phyloP scores from a whole-genome alignment of 2,329 filamentous ascomycete species.

The Aureobasidium uvarum region DNA sequence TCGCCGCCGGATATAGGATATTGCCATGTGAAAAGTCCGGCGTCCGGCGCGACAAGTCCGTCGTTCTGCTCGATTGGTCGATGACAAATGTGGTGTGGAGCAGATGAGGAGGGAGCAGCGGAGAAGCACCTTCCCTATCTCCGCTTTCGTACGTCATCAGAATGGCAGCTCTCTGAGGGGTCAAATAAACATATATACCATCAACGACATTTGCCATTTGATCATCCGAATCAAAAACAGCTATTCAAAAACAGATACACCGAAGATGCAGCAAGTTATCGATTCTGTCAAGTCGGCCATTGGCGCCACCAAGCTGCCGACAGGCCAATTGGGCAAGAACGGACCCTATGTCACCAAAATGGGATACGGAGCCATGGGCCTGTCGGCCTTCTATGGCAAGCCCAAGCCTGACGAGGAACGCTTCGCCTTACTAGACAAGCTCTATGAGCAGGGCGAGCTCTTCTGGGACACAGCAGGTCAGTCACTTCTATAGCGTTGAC shows the following conservation, averaged over 20 bases:
- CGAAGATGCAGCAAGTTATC: constrained; percentile 29
- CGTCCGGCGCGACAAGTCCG: neutral
- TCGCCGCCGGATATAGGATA: neutral
- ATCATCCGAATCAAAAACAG: neutral
- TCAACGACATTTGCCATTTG: neutral
- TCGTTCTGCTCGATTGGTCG: neutral
- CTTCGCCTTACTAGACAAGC: constrained; percentile 52
- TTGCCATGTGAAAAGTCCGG: neutral
- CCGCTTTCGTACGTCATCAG: neutral
- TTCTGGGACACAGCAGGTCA: constrained; percentile 51
- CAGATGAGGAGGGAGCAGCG: neutral
- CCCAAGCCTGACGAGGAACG: constrained; percentile 52
- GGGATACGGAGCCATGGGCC: constrained; percentile 57
- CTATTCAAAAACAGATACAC: neutral
- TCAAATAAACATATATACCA: neutral
- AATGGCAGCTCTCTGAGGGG: neutral
- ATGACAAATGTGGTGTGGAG: constrained; percentile 19
- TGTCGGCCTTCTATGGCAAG: constrained; percentile 49
- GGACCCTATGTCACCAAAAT: constrained; percentile 53
- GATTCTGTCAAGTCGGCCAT: constrained; percentile 30
- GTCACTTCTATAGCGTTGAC: constrained; percentile 10
- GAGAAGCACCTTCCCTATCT: neutral
- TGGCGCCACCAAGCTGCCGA: constrained; percentile 40
- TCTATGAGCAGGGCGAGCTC: constrained; percentile 51
- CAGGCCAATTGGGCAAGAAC: constrained; percentile 52